phyloP scores from a whole-genome alignment of 2,329 filamentous ascomycete genomes.

The Lasiodiplodia theobromae region DNA sequence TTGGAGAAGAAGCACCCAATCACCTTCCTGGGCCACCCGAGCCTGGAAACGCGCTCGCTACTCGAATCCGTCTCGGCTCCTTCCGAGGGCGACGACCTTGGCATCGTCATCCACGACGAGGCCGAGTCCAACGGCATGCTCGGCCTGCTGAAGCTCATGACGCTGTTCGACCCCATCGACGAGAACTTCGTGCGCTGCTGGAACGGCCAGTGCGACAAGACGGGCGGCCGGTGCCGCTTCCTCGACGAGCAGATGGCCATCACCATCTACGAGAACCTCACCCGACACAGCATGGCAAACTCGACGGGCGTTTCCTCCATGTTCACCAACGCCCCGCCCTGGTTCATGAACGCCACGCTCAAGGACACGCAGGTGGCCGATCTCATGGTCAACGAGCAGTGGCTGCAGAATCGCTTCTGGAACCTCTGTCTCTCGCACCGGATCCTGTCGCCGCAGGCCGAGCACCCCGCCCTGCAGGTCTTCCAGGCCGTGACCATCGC shows the following conservation, averaged over 20 bases:
- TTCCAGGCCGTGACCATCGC: conserved; percentile 47
- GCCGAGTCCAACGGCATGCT: conserved; percentile 51
- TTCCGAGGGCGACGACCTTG: conserved; percentile 38
- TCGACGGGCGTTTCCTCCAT: not conserved
- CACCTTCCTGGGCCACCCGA: conserved; percentile 51
- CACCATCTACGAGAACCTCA: not conserved
- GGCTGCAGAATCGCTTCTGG: conserved; percentile 54
- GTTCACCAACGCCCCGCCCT: conserved; percentile 38
- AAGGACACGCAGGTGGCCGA: conserved; percentile 52
- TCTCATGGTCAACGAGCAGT: conserved; percentile 52
- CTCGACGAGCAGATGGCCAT: conserved; percentile 37
- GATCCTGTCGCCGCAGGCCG: conserved; percentile 33
- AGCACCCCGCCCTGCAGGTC: conserved; percentile 47
- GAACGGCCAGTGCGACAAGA: conserved; percentile 48
- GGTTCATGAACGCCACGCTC: conserved; percentile 47
- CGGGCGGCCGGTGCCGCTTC: conserved; percentile 40
- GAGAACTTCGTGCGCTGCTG: conserved; percentile 54
- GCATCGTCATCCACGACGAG: conserved; percentile 53
- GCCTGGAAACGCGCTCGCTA: conserved; percentile 49
- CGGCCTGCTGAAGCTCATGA: conserved; percentile 52
- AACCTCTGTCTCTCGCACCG: conserved; percentile 51
- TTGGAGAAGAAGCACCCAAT: conserved; percentile 52
- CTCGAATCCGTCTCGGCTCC: conserved; percentile 49
- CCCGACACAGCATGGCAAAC: conserved; percentile 32
- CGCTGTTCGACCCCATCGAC: conserved; percentile 53